Base-by-base conservation (phyloP, 495 filamentous ascomycete species). In the Lophiotrema nucula region DNA sequence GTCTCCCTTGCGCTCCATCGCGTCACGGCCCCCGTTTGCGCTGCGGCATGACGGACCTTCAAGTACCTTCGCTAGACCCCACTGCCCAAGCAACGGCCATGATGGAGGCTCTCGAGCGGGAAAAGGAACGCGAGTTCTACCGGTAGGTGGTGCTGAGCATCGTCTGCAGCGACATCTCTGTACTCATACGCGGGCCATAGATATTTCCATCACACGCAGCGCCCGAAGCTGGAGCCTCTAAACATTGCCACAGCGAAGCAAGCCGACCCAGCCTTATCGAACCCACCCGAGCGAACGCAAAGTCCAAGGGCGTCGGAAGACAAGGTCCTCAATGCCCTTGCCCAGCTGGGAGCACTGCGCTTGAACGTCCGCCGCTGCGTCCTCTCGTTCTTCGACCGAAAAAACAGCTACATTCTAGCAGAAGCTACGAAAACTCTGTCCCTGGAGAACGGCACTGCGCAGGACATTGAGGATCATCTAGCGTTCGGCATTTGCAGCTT, bases 271-370 rank as follows among this genome's bases (percentile, higher is more conserved):
- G n/a, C n/a, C n/a, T n/a, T n/a, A n/a, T n/a, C n/a, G n/a, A n/a
- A n/a, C n/a, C n/a, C n/a, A n/a, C n/a, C n/a, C n/a, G n/a, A n/a
- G n/a, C n/a, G n/a, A n/a, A n/a, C n/a, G n/a, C n/a, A n/a, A n/a
- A n/a, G n/a, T n/a, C n/a, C 31, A n/a, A n/a, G 8, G 31, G 38
- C 56, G 4, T 60, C 52, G 6, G 51, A 65, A 4, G 87, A 88
- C 66, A 74, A 79, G 2, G 81, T 80, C n/a, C 72, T 90, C 18
- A 83, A 80, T 0, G 82, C 81, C 0, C 77, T 88, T 60, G 79
- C 84, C 19, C 84, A 88, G 64, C 70, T 88, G 19, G 83, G 79
- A 0, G 72, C 79, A 21, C 73, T 79, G 27, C 76, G 79, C 8
- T 67, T 86, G 43, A 71, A 76, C 27, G 74, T 73, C 35, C 75